phyloP scores from a whole-genome alignment of 257 asterid genomes.

The Primulina tabacum region DNA sequence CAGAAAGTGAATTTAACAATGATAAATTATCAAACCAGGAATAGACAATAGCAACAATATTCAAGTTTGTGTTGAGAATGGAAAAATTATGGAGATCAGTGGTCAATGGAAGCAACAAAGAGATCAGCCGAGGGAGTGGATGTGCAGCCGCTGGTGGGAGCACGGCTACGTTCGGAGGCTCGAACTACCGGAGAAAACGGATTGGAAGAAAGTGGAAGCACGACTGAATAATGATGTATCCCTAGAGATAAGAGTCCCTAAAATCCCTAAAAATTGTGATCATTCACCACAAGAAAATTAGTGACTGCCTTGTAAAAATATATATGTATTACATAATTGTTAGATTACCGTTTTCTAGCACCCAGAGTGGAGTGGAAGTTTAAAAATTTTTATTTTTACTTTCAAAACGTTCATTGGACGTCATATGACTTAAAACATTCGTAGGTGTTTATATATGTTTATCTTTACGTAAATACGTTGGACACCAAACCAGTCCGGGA shows the following conservation, averaged over 20 bases:
- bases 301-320: not conserved
- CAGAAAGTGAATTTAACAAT: not conserved
- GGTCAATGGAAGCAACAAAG: constrained; percentile 47
- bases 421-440: too few relatives aligned
- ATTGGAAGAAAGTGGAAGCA: constrained; percentile 63
- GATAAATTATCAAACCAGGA: constrained; percentile 23
- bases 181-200: constrained; percentile 58
- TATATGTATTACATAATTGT: too few relatives aligned
- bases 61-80: constrained; percentile 49
- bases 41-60: constrained; percentile 28
- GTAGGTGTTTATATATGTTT: too few relatives aligned
- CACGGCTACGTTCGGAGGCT: constrained; percentile 73
- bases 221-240: constrained; percentile 35
- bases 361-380: too few relatives aligned
- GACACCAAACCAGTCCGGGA: too few relatives aligned
- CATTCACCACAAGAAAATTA: constrained; percentile 4
- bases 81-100: constrained; percentile 63
- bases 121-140: constrained; percentile 48
- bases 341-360: too few relatives aligned
- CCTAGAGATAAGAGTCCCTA: constrained; percentile 57
- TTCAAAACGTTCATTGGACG: too few relatives aligned
- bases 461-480: too few relatives aligned
- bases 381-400: too few relatives aligned
- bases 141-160: constrained; percentile 72
- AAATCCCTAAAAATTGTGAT: constrained; percentile 16